These are phyloP conservation scores for Hyaloperonospora brassicae DNA, from an alignment of 352 stramenopile genomes.

Conservation along the genomic window DNA sequence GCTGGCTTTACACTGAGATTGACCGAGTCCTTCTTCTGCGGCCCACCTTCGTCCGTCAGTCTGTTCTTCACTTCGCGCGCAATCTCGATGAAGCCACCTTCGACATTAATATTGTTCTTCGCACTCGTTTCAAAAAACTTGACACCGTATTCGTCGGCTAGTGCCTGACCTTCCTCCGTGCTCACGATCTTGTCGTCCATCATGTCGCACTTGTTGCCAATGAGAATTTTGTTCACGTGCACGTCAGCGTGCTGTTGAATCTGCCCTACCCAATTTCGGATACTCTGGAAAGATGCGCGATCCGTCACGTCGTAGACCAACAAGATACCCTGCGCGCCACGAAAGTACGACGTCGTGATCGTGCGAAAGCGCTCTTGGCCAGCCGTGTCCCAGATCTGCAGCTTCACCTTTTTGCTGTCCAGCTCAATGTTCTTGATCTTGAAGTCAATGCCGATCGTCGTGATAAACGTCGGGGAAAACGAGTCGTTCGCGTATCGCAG, in stretches of 20 bases:
- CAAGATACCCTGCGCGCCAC: conserved; percentile 97
- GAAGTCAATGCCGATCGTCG: conserved; percentile 87
- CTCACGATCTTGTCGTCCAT: conserved; percentile 94
- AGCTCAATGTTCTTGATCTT: conserved; percentile 91
- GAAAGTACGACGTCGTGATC: conserved; percentile 99
- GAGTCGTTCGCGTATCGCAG: conserved; percentile 87
- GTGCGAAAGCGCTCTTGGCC: conserved; percentile 98
- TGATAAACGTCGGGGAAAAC: conserved; percentile 88
- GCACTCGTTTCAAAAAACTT: conserved; percentile 94
- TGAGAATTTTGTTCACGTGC: conserved; percentile 99
- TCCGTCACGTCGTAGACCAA: conserved; percentile 98
- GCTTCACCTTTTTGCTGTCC: conserved; percentile 96
- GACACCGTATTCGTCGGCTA: conserved; percentile 92
- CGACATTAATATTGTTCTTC: conserved; percentile 95
- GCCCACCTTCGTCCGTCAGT: conserved; percentile 81
- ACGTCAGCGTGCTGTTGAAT: conserved; percentile 98
- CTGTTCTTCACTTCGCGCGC: conserved; percentile 85
- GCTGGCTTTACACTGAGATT: conserved; percentile 73
- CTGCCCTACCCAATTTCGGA: conserved; percentile 96
- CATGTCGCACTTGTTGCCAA: conserved; percentile 99
- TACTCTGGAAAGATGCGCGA: conserved; percentile 95
- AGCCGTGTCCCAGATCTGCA: conserved; percentile 98
- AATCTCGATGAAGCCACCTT: conserved; percentile 85
- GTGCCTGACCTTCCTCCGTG: conserved; percentile 90
- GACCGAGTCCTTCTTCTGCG: conserved; percentile 80